Evolutionary conservation across 495 filamentous ascomycete species (phyloP), one percentile per base, ranked within the genome.

Genomic region (Penicillium odoratum): DNA sequence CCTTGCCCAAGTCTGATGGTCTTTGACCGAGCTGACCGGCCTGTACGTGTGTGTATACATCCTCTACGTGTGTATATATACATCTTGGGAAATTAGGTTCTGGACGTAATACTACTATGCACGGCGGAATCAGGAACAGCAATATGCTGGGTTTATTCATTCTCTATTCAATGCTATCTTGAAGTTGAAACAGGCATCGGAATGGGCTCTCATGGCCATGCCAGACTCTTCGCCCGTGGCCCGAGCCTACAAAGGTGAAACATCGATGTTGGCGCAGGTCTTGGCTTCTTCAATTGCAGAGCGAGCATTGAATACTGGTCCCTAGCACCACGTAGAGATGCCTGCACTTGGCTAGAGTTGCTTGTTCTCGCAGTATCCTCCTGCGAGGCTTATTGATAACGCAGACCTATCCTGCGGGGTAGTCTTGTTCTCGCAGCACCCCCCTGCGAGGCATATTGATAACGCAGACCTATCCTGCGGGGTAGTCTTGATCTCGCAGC

Each of bases 181-280:
- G 45, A 26, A 48, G 26, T 48, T 26, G 30, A 48, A 48, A 48
- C 10, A 48, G 25, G 26, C 25, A 3, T 9, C 13, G 4, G 44
- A 48, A 48, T 30, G 26, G 26, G 45, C 45, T 48, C 45, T 48
- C 45, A 9, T 30, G 26, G 45, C 26, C 45, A 26, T 21, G 26
- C 26, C 45, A 48, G 45, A 30, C 45, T 48, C 45, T 48, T 48
- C 45, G 45, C 45, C 45, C 45, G 45, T 48, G 45, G 45, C 45
- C 45, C 45, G 45, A 26, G 45, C 45, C 26, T 48, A 48, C 21
- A 48, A 15, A 48, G 30, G 8, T 28, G 45, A 30, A 15, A 7
- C 30, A 48, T 48, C 5, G 45, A 48, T 48, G 45, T 8, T n/a
- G 11, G 45, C 4, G 45, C 26, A 48, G 45, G 45, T 48, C 45